Evolutionary conservation across 2,329 filamentous ascomycete genomes (phyloP).

Genomic region (Trichoderma cornu-damae): DNA sequence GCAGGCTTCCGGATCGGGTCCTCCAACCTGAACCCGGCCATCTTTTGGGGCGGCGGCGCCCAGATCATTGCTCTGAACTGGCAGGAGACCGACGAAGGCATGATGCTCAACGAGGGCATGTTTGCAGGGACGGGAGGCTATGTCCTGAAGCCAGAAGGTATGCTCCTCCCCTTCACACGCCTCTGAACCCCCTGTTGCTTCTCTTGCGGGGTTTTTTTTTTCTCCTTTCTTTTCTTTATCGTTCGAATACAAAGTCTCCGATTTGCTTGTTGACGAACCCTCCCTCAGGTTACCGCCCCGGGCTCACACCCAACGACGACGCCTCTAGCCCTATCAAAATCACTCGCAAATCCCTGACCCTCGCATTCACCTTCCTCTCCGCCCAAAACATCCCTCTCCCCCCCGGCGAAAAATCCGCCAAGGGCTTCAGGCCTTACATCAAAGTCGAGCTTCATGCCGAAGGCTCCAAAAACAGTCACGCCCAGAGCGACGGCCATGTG

Average conservation of each 20-base stretch:
- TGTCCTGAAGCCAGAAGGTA: conserved; percentile 74
- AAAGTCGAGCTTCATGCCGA: conserved; percentile 82
- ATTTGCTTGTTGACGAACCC: too few species aligned
- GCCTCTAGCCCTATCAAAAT: conserved; percentile 32
- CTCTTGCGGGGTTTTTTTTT: too few species aligned
- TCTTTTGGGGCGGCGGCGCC: conserved; percentile 83
- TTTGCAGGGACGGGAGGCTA: conserved; percentile 80
- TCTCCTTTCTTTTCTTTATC: too few species aligned
- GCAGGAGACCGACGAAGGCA: conserved; percentile 84
- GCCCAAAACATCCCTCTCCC: conserved; percentile 71
- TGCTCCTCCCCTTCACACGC: conserved; percentile 11
- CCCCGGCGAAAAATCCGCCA: conserved; percentile 42
- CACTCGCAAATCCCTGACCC: conserved; percentile 55
- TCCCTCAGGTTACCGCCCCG: conserved; percentile 34
- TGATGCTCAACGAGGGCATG: conserved; percentile 96
- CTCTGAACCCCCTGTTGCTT: background rate
- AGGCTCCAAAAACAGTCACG: conserved; percentile 43
- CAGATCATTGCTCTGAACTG: conserved; percentile 93
- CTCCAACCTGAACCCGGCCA: conserved; percentile 78
- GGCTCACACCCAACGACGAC: conserved; percentile 20
- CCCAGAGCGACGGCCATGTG: conserved; percentile 38
- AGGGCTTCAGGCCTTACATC: conserved; percentile 70
- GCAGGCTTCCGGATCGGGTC: conserved; percentile 76
- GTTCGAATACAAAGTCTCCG: too few species aligned
- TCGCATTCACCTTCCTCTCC: conserved; percentile 69